Evolutionary conservation across 768 basidiomycete species (phyloP), one percentile per base, ranked within the genome.

Genomic region (Arthromyces matolae): DNA sequence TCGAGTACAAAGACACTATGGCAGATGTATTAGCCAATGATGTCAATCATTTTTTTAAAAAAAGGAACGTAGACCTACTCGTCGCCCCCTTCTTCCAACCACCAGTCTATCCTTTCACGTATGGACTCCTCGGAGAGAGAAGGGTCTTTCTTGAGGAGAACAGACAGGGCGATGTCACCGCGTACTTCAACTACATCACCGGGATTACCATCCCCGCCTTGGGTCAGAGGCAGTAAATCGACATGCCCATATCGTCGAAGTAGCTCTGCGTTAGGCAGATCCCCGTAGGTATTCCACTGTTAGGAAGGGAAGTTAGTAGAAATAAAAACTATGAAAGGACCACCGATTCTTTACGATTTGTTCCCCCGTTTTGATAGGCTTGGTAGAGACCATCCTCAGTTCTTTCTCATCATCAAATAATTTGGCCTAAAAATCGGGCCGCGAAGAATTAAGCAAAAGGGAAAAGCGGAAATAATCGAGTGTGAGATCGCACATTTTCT

Each of bases 201-300:
- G 4, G 89, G 89, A 60, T 90, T 93, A 0, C 89, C 89, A 31
- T 62, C 47, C 4, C 68, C 70, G 18, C 73, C 70, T 18, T 72
- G 54, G 0, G 76, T 67, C 13, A 86, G 62, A 8, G 76, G 78
- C 14, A 93, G 63, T 23, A 83, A 60, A 65, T 98, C 96, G 45
- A 95, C 85, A 59, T 97, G 89, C 1, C 96, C 96, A 60, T 95
- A 98, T 47, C 89, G 81, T 35, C 96, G 81, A n/a, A 99, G 77
- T 7, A 99, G 79, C 56, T 94, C 94, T 6, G 89, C 80, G 61
- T 98, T 98, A 5, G 95, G 92, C 2, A 82, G 85, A 59, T 94
- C 89, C 22, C 86, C 91, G 63, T 98, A 99, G 0, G 95, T 97
- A 64, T 98, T 98, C 81, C 85, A 93, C 92, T 94, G 55, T 39